Evolutionary conservation across 2,329 filamentous ascomycete species (phyloP).

Genomic region (Phialophora expanda): DNA sequence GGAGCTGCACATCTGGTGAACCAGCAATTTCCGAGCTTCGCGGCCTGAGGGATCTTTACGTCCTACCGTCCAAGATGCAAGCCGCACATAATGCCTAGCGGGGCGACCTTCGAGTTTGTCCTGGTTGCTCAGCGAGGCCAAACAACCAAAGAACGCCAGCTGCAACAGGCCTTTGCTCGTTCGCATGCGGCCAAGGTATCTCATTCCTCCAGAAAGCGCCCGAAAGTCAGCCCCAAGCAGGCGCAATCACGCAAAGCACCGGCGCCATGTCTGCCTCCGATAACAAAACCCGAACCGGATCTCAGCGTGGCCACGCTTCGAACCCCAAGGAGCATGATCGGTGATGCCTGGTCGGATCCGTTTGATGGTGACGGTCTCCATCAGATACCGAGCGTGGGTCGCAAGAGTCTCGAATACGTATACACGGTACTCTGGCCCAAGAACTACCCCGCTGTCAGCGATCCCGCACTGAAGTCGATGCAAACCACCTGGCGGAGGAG

Average conservation of each 20-base stretch:
- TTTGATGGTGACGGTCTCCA: neutral
- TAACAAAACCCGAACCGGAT: neutral
- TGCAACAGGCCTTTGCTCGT: conserved; percentile 11
- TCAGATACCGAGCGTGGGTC: neutral
- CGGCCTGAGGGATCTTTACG: neutral
- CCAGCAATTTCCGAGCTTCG: neutral
- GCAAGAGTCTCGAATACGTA: conserved; percentile 13
- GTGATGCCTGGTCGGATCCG: neutral
- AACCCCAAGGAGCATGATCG: neutral
- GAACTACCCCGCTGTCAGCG: conserved; percentile 7
- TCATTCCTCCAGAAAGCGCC: conserved; percentile 4
- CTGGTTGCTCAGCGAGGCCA: conserved; percentile 7
- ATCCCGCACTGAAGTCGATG: neutral
- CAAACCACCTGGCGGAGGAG: conserved; percentile 3
- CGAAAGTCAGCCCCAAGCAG: neutral
- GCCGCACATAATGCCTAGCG: neutral
- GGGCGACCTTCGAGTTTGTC: conserved; percentile 5
- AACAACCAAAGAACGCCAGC: conserved; percentile 7
- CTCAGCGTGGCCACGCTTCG: neutral
- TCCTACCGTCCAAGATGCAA: neutral
- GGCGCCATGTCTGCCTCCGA: neutral
- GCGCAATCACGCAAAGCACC: neutral
- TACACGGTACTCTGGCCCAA: conserved; percentile 10
- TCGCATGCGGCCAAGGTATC: conserved; percentile 15
- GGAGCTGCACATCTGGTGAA: neutral